Evolutionary conservation across 1,284 basidiomycete genomes (phyloP).

Genomic region (Tilletia setariae): DNA sequence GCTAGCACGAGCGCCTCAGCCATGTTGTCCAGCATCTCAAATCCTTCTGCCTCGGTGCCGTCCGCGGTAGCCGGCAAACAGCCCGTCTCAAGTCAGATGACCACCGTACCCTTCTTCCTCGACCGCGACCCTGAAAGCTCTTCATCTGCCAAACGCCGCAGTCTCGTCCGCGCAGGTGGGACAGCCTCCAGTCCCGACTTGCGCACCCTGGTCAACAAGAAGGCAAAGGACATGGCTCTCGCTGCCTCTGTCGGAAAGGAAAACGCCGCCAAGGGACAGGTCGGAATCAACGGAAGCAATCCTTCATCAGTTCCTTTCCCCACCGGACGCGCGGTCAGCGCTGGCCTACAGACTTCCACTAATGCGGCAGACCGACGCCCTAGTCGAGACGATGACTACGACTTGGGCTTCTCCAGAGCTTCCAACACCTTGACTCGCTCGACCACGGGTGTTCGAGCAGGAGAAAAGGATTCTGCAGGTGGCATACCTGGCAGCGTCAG

Average conservation of each 20-base stretch:
- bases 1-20: no score
- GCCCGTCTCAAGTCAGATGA: no score
- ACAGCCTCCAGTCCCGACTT: constrained; percentile 15
- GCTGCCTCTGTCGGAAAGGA: background rate
- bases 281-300: background rate
- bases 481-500: constrained; percentile 22
- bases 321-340: background rate
- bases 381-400: constrained; percentile 11
- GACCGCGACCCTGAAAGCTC: background rate
- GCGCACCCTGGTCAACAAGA: constrained; percentile 11
- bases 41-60: no score
- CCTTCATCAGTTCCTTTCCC: background rate
- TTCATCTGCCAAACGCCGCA: background rate
- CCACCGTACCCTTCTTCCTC: background rate
- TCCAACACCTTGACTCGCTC: background rate
- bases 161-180: constrained; percentile 3
- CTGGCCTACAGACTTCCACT: background rate
- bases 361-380: background rate
- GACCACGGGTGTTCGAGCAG: constrained; percentile 16
- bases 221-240: background rate
- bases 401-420: background rate
- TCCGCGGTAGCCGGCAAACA: no score
- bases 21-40: no score
- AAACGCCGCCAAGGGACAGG: background rate
- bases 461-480: background rate